Base-by-base conservation (phyloP, 2,329 filamentous ascomycete genomes). In the Aspergillus luchuensis region DNA sequence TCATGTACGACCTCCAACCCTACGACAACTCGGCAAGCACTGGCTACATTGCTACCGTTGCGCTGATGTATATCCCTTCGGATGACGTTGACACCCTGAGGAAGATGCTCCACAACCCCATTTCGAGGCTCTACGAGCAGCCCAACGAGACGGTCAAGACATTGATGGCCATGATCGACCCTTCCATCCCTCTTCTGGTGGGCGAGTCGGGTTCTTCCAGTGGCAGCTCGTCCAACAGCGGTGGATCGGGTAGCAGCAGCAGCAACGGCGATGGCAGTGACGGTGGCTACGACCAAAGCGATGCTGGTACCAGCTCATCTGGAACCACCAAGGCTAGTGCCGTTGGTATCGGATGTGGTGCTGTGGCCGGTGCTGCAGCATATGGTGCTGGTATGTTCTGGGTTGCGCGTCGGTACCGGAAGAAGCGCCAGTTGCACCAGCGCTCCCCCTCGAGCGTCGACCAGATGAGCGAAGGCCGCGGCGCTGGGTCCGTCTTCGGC, bases 341-440 rank as follows among this genome's bases (percentile, higher is more conserved):
- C 70, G 86, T 81, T 65, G 85, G 78, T 71, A 90, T 97, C 70
- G 91, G 89, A 59, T 83, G 91, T 21, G 91, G 91, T 69, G 89
- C 91, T 25, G 86, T 93, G 33, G 85, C 86, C 47, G 88, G 92
- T 71, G 91, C 91, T 45, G 90, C 89, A 54, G 88, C 92, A n/a
- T 97, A 97, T 68, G 93, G 92, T 72, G 91, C 90, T 11, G 92
- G 91, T 75, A 97, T 97, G 93, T 94, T 97, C 81, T 88, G 95
- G 71, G 87, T 97, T 67, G 93, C 93, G 53, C 89, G 92, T 63
- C 87, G 93, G 62, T 97, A 97, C 84, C 91, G 93, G 83, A 89
- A 90, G 80, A 92, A 90, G 84, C 89, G 87, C 78, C 86, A 90
- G 74, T 81, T 87, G 54, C 91, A 96, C 79, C 85, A 88, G 71